Evolutionary conservation across 768 basidiomycete genomes (phyloP), one percentile per base, ranked within the genome.

Genomic region (Gloeopeniophorella convolvens): DNA sequence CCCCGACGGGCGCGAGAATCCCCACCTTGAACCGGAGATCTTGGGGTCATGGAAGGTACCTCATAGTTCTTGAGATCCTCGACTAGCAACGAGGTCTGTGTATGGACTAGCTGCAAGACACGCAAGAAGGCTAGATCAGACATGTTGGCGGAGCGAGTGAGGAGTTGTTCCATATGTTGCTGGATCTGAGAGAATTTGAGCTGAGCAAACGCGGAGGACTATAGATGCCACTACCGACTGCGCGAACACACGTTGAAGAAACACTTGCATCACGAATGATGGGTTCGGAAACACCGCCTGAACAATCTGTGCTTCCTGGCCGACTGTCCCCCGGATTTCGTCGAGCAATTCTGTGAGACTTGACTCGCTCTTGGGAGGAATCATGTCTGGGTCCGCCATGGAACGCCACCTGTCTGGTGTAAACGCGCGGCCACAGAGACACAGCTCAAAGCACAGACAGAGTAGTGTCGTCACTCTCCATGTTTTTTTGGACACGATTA

Each of bases 251-350:
- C 96, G 77, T 62, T 97, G 96, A 34, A 99, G 65, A 67, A 99
- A 98, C 13, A 97, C 94, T 65, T 96, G 92, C 91, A 98, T 94
- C 3, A 99, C 96, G 13, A 90, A 80, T 15, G 87, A 80, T 8
- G 96, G 95, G 59, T 95, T 92, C 1, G 96, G 96, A 66, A 99
- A 99, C 11, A 99, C 96, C 3, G 93, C 95, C 65, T 96, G 94
- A 24, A 99, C 94, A 45, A 99, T 99, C 63, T 97, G 92, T 0
- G 90, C 86, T 67, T 99, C 96, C 48, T 95, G 93, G 28, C 85
- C 89, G 20, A 97, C 92, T 0, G 95, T 98, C 4, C 75, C 73
- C 34, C 91, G 76, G 49, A 99, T 97, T 65, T 98, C 93, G 18
- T 72, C 71, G 61, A 95, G 90, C 30, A 98, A 69, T 28, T 84